Percentiles rank a stretch among this genome's conserved stretches.
These are phyloP conservation scores for Candida pseudoglaebosa DNA, from an alignment of 805 yeast species.

Conservation along the genomic window DNA sequence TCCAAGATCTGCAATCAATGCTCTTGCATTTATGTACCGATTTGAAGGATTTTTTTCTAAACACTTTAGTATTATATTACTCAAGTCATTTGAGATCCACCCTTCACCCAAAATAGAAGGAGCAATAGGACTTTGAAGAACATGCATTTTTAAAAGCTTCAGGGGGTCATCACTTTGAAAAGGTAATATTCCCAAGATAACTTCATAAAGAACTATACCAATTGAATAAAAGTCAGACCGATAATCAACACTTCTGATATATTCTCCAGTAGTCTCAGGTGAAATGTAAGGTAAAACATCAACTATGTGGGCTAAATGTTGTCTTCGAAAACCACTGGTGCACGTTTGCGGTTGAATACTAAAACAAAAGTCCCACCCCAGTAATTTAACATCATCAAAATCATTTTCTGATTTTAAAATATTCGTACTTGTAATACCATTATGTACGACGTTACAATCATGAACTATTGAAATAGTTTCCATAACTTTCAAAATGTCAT, in stretches of 20 bases:
- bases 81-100: conserved; percentile 28
- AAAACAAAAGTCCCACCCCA: conserved; percentile 49
- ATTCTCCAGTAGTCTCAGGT: conserved; percentile 46
- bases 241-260: conserved; percentile 36
- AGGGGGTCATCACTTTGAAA: conserved; percentile 38
- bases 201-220: conserved; percentile 48
- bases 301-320: conserved; percentile 34
- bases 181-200: conserved; percentile 43
- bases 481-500: conserved; percentile 21
- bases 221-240: conserved; percentile 47
- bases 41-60: conserved; percentile 37
- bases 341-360: conserved; percentile 37
- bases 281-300: conserved; percentile 45
- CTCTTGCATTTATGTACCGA: conserved; percentile 27
- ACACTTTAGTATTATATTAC: conserved; percentile 33
- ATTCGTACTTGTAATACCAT: conserved; percentile 40
- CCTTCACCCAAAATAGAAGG: conserved; percentile 28
- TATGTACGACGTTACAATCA: conserved; percentile 42
- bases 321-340: conserved; percentile 36
- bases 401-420: conserved; percentile 20
- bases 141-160: conserved; percentile 37
- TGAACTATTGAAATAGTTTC: conserved; percentile 29
- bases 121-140: conserved; percentile 37
- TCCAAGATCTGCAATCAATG: conserved; percentile 33
- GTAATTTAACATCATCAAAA: conserved; percentile 29